phyloP scores from a whole-genome alignment of 1,284 basidiomycete genomes.

The Inonotus hispidus region DNA sequence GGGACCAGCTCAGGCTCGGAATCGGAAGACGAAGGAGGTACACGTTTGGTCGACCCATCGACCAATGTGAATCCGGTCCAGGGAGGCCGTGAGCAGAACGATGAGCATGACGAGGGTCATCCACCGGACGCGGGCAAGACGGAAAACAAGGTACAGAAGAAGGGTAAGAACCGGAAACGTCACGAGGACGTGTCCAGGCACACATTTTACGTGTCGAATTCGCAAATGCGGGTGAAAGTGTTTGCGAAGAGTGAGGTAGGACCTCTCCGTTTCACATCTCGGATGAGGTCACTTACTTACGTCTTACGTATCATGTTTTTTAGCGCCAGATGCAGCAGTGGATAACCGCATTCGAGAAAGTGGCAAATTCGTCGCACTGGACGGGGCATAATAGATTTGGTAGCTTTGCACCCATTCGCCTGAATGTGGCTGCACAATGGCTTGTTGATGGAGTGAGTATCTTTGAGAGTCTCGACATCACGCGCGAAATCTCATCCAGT shows the following conservation, averaged over 20 bases:
- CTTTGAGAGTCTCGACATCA: background rate
- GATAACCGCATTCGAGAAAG: constrained; percentile 88
- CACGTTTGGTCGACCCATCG: constrained; percentile 67
- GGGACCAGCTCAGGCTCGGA: background rate
- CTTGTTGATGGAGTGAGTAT: constrained; percentile 89
- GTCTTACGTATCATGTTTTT: constrained; percentile 1
- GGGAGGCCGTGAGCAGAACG: constrained; percentile 22
- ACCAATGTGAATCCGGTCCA: constrained; percentile 59
- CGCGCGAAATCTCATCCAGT: constrained; percentile 8
- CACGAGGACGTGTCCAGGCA: constrained; percentile 74
- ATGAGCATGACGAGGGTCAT: constrained; percentile 23
- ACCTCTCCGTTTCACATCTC: background rate
- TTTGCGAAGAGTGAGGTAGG: constrained; percentile 82
- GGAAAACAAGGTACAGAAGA: constrained; percentile 26
- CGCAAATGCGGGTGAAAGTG: constrained; percentile 85
- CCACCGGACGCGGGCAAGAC: constrained; percentile 7
- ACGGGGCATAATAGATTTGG: constrained; percentile 83
- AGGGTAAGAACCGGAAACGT: constrained; percentile 39
- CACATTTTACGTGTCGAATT: constrained; percentile 91
- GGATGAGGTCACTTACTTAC: too few species aligned
- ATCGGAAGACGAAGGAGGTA: constrained; percentile 22
- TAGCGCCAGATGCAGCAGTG: constrained; percentile 97
- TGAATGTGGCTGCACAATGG: constrained; percentile 96
- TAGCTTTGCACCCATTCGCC: constrained; percentile 90
- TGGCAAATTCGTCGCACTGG: constrained; percentile 76